A percentile compares a stretch with the other conserved stretches of the same genome.
Conservation (phyloP, 148 eudicot genomes). For the Amaranthus hypochondriacus region DNA sequence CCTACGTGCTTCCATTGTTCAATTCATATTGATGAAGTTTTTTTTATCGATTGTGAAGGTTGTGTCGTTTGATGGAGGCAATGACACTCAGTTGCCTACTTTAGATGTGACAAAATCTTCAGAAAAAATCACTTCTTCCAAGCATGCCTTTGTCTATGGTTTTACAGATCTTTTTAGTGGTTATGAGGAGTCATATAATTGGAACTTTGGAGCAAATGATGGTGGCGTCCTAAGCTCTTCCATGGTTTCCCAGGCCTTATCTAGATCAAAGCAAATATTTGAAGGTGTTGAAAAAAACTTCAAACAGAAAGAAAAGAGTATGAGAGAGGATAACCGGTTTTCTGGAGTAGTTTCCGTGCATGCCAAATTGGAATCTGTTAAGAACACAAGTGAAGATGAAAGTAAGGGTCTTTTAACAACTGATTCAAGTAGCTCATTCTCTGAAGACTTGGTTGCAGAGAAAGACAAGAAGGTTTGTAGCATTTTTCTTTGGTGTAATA, state of each 20-base stretch:
- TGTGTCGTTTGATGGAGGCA: constrained; percentile 31
- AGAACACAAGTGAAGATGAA: constrained; percentile 63
- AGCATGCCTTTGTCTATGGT: constrained; percentile 65
- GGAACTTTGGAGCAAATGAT: constrained; percentile 55
- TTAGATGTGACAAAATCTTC: constrained; percentile 36
- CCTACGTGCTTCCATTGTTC: constrained; percentile 12
- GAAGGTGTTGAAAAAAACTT: constrained; percentile 51
- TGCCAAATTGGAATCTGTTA: constrained; percentile 49
- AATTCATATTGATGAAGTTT: constrained; percentile 14
- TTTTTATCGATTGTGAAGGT: constrained; percentile 42
- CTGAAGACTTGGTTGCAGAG: constrained; percentile 39
- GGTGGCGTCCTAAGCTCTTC: constrained; percentile 36
- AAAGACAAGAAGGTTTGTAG: constrained; percentile 29
- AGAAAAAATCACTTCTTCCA: constrained; percentile 31
- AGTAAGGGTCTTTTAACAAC: constrained; percentile 31
- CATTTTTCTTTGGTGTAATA: neutral
- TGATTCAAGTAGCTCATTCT: constrained; percentile 39
- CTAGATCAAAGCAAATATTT: constrained; percentile 41
- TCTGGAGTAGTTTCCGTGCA: constrained; percentile 20
- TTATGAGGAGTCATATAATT: constrained; percentile 79
- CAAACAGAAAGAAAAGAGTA: constrained; percentile 47
- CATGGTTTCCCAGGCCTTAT: constrained; percentile 30
- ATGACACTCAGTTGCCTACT: constrained; percentile 26
- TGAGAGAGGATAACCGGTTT: constrained; percentile 40
- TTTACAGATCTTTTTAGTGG: constrained; percentile 87